A percentile compares a stretch with the other conserved stretches of the same genome.
These are phyloP conservation scores for Crithidia mellificae DNA, from an alignment of 208 protist species.

Conservation along the genomic window DNA sequence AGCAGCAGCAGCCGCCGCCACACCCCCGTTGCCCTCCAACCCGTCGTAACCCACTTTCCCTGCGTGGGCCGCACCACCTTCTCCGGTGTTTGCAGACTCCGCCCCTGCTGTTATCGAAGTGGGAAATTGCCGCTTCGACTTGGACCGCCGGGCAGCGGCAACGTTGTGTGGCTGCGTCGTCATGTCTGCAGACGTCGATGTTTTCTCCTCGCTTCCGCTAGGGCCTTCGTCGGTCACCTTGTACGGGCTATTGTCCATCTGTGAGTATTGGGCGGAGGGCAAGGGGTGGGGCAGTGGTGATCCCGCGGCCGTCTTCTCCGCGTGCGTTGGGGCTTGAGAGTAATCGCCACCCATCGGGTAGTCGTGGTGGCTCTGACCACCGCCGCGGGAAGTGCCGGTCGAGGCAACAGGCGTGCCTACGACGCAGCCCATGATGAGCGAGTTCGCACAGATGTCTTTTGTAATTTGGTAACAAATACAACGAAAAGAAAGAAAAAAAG, in stretches of 20 bases:
- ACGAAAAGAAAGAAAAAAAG: too few relatives aligned
- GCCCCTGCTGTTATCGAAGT: too few relatives aligned
- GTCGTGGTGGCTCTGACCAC: neutral
- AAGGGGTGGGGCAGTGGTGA: neutral
- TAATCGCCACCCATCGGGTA: neutral
- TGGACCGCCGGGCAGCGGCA: neutral
- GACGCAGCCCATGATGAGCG: conserved; percentile 17
- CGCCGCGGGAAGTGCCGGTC: too few relatives aligned
- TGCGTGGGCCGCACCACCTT: too few relatives aligned
- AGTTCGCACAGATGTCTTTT: too few relatives aligned
- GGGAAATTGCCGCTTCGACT: too few relatives aligned
- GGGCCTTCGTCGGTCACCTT: neutral
- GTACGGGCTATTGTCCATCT: neutral
- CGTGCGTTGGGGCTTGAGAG: neutral
- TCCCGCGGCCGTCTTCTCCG: neutral
- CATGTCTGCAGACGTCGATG: neutral
- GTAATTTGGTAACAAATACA: too few relatives aligned
- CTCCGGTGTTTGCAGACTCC: too few relatives aligned
- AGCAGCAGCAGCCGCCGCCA: neutral
- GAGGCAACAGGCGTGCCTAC: neutral
- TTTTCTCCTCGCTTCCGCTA: conserved; percentile 5
- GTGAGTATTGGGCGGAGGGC: neutral
- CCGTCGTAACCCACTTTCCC: too few relatives aligned
- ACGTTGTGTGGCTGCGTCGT: conserved; percentile 1
- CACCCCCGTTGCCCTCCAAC: neutral